Evolutionary conservation across 371 early-diverging fungal genomes (phyloP), one percentile per base, ranked within the genome.

Genomic region (Dentiscutata heterogama): DNA sequence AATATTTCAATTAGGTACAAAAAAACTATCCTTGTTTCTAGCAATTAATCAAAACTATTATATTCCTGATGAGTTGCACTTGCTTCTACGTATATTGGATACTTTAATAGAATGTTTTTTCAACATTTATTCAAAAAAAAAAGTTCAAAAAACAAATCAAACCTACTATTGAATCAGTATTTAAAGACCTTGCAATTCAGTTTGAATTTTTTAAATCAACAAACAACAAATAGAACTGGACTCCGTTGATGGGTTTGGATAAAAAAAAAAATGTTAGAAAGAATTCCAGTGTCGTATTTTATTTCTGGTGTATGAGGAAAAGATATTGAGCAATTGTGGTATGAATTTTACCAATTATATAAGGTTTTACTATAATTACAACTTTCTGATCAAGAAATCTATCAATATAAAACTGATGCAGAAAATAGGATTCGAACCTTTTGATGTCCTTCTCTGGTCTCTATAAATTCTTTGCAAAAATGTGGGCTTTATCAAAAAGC

Each of bases 91-190:
- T 42, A 68, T 68, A 46, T 42, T 46, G 3, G 46, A 68, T 68
- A 18, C 46, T 27, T 68, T 68, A 68, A 42, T 68, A 22, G 46
- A 68, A 46, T 68, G 46, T n/a, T 68, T 68, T 35, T 68, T 68
- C 18, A 42, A n/a, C 46, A 46, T 31, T 46, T n/a, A 42, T 68
- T 42, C 35, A 68, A 68, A 68, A 68, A 68, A n/a, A 68, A 46
- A 31, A 68, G 10, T 68, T 68, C n/a, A 46, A 35, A 68, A 14
- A 42, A 42, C 2, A 46, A 68, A 68, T 68, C n/a, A 68, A 68
- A n/a, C n/a, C 0, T n/a, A 4, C 16, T 42, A 68, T 68, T 68
- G 70, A 68, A 46, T 0, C 20, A 14, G 20, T 42, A 10, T 27
- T 31, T 6, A 65, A 65, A 65, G 2, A 6, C 8, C 25, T 65